phyloP scores from a whole-genome alignment of 2,329 filamentous ascomycete species.

The Aspergillus pseudoglaucus region DNA sequence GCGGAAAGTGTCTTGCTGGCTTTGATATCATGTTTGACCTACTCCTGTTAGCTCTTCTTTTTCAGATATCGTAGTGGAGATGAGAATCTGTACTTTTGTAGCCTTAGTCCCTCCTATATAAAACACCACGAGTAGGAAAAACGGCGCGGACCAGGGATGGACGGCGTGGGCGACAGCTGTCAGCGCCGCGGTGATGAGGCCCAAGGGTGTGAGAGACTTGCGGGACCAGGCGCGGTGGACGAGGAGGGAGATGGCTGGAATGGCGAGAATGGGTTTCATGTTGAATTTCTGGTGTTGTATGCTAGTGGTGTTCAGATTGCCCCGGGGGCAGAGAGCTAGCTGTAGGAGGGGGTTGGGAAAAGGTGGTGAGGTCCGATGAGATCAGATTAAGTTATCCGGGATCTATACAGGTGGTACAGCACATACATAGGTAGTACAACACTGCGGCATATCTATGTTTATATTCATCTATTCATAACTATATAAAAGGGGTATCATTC shows the following conservation, averaged over 20 bases:
- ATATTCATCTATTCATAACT: not conserved
- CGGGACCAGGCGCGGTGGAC: conserved; percentile 62
- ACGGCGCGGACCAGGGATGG: conserved; percentile 94
- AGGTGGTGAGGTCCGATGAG: no score
- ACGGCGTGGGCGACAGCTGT: conserved; percentile 76
- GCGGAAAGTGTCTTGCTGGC: conserved; percentile 71
- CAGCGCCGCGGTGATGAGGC: conserved; percentile 63
- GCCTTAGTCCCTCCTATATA: conserved; percentile 78
- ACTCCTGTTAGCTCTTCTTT: not conserved
- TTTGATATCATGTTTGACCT: conserved; percentile 86
- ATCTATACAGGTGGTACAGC: no score
- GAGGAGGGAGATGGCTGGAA: conserved; percentile 50
- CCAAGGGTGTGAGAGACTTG: conserved; percentile 70
- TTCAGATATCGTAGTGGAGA: not conserved
- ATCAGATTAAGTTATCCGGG: no score
- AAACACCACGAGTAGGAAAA: conserved; percentile 73
- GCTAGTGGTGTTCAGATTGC: not conserved
- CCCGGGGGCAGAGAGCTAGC: no score
- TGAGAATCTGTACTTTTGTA: conserved; percentile 58
- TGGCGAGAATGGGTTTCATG: conserved; percentile 40
- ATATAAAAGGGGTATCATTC: not conserved
- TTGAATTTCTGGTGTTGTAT: conserved; percentile 1
- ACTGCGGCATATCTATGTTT: no score
- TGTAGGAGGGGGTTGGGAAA: no score
- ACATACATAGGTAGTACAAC: no score